Evolutionary conservation across 371 early-diverging fungal genomes (phyloP).

Genomic region (Mortierella sp.): DNA sequence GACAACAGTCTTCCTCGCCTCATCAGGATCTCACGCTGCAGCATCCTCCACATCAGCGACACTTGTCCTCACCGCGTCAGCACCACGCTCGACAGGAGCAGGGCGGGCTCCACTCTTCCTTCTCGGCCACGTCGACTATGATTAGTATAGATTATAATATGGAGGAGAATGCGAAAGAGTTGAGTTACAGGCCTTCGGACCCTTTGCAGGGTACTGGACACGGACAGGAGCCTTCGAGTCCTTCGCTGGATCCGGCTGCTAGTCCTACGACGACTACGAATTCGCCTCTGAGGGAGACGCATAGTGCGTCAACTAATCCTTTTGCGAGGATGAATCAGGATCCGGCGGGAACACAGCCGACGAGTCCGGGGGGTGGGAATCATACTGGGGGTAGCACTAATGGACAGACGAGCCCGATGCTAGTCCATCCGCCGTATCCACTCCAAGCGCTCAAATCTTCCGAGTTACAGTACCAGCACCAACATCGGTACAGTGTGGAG

Average conservation of each 20-base stretch:
- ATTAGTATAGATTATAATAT: slow-evolving; percentile 35
- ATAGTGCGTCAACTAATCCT: slow-evolving; percentile 9
- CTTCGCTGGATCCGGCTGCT: not conserved
- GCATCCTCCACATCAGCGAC: slow-evolving; percentile 7
- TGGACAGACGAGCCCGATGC: not conserved
- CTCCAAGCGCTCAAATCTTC: slow-evolving; percentile 19
- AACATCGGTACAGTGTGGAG: slow-evolving; percentile 36
- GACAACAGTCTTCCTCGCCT: not conserved
- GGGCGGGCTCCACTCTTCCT: slow-evolving; percentile 23
- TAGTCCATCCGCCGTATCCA: slow-evolving; percentile 12
- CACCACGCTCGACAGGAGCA: slow-evolving; percentile 8
- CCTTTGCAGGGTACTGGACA: not conserved
- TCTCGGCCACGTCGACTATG: slow-evolving; percentile 54
- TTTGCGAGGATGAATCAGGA: slow-evolving; percentile 8
- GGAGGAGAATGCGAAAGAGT: slow-evolving; percentile 39
- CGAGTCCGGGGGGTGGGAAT: not conserved
- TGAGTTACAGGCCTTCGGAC: slow-evolving; percentile 32
- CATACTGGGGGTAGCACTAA: not conserved
- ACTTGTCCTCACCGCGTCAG: not conserved
- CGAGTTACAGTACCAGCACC: slow-evolving; percentile 8
- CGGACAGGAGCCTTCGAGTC: slow-evolving; percentile 1
- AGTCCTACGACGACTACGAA: not conserved
- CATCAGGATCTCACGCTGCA: not conserved
- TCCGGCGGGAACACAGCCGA: not conserved
- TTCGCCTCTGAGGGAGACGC: not conserved